phyloP scores from a whole-genome alignment of 768 basidiomycete species.

The Pluteus cervinus region DNA sequence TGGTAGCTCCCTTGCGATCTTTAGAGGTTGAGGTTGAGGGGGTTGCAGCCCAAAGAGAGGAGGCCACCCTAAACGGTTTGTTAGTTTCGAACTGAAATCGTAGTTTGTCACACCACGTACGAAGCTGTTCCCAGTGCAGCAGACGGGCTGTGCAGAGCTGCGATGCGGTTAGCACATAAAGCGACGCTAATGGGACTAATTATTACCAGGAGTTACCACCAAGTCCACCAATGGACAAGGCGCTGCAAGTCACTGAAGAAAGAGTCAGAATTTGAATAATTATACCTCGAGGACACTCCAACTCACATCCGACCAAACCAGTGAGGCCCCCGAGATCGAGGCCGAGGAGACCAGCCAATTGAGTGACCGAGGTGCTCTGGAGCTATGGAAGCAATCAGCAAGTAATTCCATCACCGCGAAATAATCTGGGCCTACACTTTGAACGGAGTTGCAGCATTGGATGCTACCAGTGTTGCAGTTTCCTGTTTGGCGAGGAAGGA shows the following conservation, averaged over 20 bases:
- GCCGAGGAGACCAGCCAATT: slow-evolving; percentile 9
- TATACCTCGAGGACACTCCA: too few relatives aligned
- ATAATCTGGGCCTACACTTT: slow-evolving; percentile 2
- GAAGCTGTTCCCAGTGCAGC: slow-evolving; percentile 13
- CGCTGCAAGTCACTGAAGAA: slow-evolving; percentile 12
- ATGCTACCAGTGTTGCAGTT: slow-evolving; percentile 4
- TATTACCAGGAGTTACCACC: slow-evolving; percentile 11
- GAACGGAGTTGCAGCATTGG: slow-evolving; percentile 9
- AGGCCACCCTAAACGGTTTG: slow-evolving; percentile 6
- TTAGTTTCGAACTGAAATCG: background rate
- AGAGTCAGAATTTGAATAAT: too few relatives aligned
- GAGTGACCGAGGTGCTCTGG: too few relatives aligned
- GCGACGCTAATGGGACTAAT: too few relatives aligned
- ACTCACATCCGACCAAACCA: slow-evolving; percentile 5
- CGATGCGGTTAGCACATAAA: background rate
- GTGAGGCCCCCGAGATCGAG: slow-evolving; percentile 7
- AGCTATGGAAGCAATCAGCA: too few relatives aligned
- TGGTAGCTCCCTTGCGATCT: too few relatives aligned
- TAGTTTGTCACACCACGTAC: slow-evolving; percentile 2
- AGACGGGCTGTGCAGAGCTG: slow-evolving; percentile 14
- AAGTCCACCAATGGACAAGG: slow-evolving; percentile 9
- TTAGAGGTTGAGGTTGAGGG: slow-evolving; percentile 11
- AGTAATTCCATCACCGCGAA: too few relatives aligned
- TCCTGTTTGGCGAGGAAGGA: slow-evolving; percentile 2
- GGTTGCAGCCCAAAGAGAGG: slow-evolving; percentile 10